phyloP scores from a whole-genome alignment of 176 grass and related monocot genomes.

The Hsuehochloa calcarea region DNA sequence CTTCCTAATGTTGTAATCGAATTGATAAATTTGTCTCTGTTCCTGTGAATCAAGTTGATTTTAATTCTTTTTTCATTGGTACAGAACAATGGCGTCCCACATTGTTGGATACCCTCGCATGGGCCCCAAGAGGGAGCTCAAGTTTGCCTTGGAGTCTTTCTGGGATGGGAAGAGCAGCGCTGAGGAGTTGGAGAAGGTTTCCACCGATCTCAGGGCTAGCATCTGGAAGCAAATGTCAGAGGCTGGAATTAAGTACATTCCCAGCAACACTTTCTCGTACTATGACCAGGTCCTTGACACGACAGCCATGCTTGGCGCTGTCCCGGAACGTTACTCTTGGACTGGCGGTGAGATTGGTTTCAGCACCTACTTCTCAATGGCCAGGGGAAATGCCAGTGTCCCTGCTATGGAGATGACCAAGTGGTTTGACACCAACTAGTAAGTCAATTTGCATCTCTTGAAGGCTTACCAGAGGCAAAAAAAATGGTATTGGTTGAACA shows the following conservation, averaged over 20 bases:
- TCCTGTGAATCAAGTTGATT: background rate
- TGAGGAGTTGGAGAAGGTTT: conserved; percentile 86
- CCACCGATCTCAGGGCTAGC: conserved; percentile 61
- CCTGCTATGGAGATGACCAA: conserved; percentile 99
- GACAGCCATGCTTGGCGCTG: conserved; percentile 88
- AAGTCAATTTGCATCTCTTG: conserved; percentile 35
- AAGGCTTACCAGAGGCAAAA: background rate
- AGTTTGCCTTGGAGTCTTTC: conserved; percentile 94
- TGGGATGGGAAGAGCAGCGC: conserved; percentile 92
- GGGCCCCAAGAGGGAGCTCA: conserved; percentile 98
- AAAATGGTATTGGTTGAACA: background rate
- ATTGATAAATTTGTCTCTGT: background rate
- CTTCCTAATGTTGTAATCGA: background rate
- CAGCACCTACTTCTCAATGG: conserved; percentile 94
- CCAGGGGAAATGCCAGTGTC: conserved; percentile 84
- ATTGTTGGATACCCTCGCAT: conserved; percentile 98
- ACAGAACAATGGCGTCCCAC: conserved; percentile 88
- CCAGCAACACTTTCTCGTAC: conserved; percentile 96
- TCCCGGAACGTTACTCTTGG: conserved; percentile 79
- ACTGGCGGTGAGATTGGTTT: conserved; percentile 81
- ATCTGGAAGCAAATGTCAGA: conserved; percentile 96
- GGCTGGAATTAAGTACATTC: conserved; percentile 89
- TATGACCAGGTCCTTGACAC: conserved; percentile 98
- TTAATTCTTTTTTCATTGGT: background rate
- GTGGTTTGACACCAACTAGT: conserved; percentile 99